Base-by-base conservation (phyloP, 768 basidiomycete genomes). In the Postia placenta region DNA sequence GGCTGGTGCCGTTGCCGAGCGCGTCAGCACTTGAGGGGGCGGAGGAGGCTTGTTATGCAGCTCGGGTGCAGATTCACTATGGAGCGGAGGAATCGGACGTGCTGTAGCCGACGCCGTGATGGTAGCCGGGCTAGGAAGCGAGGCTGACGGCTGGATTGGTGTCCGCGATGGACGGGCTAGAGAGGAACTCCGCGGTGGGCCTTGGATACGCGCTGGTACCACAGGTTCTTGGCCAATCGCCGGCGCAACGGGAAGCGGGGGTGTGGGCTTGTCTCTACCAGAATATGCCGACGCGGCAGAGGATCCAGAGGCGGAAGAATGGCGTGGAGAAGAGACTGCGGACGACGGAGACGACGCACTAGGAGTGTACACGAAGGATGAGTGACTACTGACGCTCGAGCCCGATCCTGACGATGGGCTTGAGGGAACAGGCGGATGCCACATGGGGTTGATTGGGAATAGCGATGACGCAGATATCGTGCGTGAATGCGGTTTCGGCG, bases 1-100 rank as follows among this genome's bases (percentile, higher is more conserved):
- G 22, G 46, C 49, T n/a, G 54, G 55, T 5, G 55, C 57, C 2
- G 57, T 58, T 3, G 51, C 49, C n/a, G 57, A 53, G 1, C 55
- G 57, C 9, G 52, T 39, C 1, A 53, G 53, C 2, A 48, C 37
- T 9, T 55, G 47, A n/a, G 45, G 45, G 2, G 47, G 47, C 23
- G 57, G 54, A 4, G 52, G 47, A 6, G 45, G 48, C 2, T 24
- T 12, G 15, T 15, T 25, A 27, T 48, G 50, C 11, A 54, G 44
- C 24, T 55, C 52, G 5, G 54, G 57, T 1, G 57, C 57, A 14
- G 57, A 58, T n/a, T 47, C 47, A 22, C 50, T 55, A n/a, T 50
- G 49, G 1, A 53, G 14, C 22, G 36, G 50, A 25, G 52, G 47
- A 12, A 41, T 17, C 28, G 53, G 48, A 7, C 51, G 53, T 11